These are phyloP conservation scores for Dryas octopetala DNA, from an alignment of 306 rosid species.

Conservation along the genomic window DNA sequence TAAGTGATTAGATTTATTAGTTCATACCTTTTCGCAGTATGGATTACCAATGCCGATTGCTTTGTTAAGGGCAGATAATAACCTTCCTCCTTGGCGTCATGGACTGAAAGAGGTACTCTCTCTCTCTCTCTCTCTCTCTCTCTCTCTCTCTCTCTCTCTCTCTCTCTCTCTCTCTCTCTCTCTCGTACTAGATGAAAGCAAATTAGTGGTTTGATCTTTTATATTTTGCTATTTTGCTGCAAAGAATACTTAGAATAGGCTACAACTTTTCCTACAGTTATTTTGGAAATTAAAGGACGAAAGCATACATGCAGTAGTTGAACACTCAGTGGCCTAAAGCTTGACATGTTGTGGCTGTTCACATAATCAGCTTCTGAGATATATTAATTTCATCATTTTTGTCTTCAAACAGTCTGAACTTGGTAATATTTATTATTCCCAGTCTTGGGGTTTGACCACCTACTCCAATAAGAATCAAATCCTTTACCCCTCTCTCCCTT, in stretches of 20 bases:
- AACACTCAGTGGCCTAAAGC: neutral
- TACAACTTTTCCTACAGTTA: neutral
- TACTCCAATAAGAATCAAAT: neutral
- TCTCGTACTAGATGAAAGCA: neutral
- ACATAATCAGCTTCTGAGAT: neutral
- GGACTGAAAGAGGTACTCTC: slow-evolving; percentile 75
- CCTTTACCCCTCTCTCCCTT: neutral
- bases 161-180: neutral
- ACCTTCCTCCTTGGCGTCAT: slow-evolving; percentile 96
- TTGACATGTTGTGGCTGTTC: neutral
- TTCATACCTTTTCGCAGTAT: slow-evolving; percentile 60
- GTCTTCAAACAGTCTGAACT: no score
- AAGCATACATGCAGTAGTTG: neutral
- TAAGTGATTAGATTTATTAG: slow-evolving; percentile 23
- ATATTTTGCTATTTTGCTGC: no score
- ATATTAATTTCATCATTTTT: neutral
- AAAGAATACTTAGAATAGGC: neutral
- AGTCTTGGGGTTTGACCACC: neutral
- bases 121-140: neutral
- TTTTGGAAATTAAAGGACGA: neutral
- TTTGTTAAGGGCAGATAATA: slow-evolving; percentile 91
- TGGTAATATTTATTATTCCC: neutral
- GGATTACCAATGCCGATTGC: slow-evolving; percentile 77
- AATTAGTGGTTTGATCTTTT: neutral
- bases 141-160: neutral